Evolutionary conservation across 73 alveolate species (phyloP), one percentile per base, ranked within the genome.

Genomic region (Breviolum minutum): DNA sequence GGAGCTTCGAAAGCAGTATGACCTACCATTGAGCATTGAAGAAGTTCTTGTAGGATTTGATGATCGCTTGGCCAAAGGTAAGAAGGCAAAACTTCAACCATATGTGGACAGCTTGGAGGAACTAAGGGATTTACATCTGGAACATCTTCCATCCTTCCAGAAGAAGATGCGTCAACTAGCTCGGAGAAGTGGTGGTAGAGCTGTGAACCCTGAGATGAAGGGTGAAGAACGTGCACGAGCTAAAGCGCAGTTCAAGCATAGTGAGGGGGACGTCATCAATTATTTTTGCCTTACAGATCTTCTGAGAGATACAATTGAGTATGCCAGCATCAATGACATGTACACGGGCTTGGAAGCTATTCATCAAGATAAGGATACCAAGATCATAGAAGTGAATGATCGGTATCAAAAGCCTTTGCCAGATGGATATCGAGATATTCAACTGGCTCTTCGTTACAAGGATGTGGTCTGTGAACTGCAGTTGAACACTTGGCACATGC

Each of bases 381-480:
- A 81, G 89, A 81, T 81, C 89, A 30, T 81, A 22, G 89, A 81
- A 66, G 20, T 81, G 68, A 81, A 81, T 54, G 89, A 81, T 40
- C 89, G 94, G 9, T 85, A 85, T n/a, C 94, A 61, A 24, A 63
- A 61, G 62, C 80, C 68, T 17, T n/a, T 85, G 80, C 79, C 62
- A 10, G 74, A 63, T 29, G 94, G 94, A 66, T 85, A 85, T 69
- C 60, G 77, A 32, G 94, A 85, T 32, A 32, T 85, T 20, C 94
- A 85, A 61, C 94, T 85, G 94, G 61, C 64, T 13, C 61, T 85
- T 16, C 62, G 94, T 63, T 61, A 26, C 79, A 8, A 85, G 11
- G 94, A 20, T 11, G 26, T 85, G 79, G 94, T 85, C 63, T 85
- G 94, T 26, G 94, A 85, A n/a, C 94, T 85, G 79, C 94, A 85